Evolutionary conservation across 129 eudicot genomes (phyloP).

Genomic region (Flaveria brownii): DNA sequence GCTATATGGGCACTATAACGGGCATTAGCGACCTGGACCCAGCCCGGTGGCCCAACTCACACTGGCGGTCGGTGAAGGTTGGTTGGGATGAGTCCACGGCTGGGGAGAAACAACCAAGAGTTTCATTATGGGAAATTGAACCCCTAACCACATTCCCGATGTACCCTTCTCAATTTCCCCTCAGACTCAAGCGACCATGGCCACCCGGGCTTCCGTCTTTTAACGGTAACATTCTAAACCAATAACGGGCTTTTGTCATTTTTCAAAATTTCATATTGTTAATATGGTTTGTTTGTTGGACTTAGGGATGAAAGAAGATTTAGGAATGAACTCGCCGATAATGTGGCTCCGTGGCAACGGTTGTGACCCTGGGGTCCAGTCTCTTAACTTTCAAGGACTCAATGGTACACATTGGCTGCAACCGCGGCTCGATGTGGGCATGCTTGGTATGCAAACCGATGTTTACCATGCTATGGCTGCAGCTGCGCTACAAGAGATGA

Average conservation of each 20-base stretch:
- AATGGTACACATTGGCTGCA: conserved; percentile 78
- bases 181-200: conserved; percentile 90
- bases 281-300: not conserved
- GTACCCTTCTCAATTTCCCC: conserved; percentile 90
- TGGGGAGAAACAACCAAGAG: conserved; percentile 94
- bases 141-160: conserved; percentile 90
- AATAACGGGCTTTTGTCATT: not conserved
- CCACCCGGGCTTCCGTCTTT: conserved; percentile 70
- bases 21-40: conserved; percentile 84
- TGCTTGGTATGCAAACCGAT: conserved; percentile 70
- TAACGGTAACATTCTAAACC: conserved; percentile 44
- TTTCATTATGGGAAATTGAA: conserved; percentile 92
- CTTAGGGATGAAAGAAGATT: conserved; percentile 62
- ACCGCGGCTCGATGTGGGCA: conserved; percentile 67
- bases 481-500: conserved; percentile 68
- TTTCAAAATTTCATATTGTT: not conserved
- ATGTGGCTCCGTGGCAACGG: conserved; percentile 71
- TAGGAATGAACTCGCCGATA: conserved; percentile 69
- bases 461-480: conserved; percentile 87
- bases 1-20: conserved; percentile 96
- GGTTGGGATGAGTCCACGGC: conserved; percentile 99
- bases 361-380: conserved; percentile 53
- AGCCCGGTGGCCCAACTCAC: conserved; percentile 84
- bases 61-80: conserved; percentile 95
- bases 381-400: conserved; percentile 73